phyloP scores from a whole-genome alignment of 768 basidiomycete species.

The Rhodotorula toruloides region DNA sequence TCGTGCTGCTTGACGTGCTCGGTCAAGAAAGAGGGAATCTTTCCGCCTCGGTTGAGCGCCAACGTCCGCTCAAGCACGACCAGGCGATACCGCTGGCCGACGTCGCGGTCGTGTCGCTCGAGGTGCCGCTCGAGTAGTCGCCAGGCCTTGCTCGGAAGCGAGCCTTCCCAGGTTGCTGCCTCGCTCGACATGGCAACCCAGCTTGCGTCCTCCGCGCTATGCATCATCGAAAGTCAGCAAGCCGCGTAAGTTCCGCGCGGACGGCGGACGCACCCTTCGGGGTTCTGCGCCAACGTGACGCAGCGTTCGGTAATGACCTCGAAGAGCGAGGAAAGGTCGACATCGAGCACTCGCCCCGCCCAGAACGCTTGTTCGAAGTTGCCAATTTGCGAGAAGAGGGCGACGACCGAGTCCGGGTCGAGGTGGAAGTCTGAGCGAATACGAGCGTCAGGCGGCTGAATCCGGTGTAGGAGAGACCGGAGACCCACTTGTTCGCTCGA shows the following conservation, averaged over 20 bases:
- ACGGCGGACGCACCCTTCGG: constrained; percentile 47
- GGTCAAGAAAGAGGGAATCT: constrained; percentile 77
- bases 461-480: neutral
- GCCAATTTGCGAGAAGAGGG: constrained; percentile 70
- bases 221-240: constrained; percentile 3
- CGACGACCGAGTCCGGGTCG: constrained; percentile 57
- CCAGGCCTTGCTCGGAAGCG: constrained; percentile 74
- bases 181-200: constrained; percentile 75
- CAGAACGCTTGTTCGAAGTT: constrained; percentile 73
- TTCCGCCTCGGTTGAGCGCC: constrained; percentile 55
- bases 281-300: constrained; percentile 57
- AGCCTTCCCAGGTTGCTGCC: constrained; percentile 75
- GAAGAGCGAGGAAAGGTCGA: constrained; percentile 85
- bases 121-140: constrained; percentile 76
- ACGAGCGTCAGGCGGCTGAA: neutral
- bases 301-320: constrained; percentile 70
- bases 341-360: constrained; percentile 65
- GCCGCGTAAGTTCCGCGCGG: neutral
- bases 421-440: constrained; percentile 43
- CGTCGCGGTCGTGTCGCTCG: constrained; percentile 66
- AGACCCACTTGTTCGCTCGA: constrained; percentile 58
- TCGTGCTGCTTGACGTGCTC: constrained; percentile 60
- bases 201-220: constrained; percentile 65
- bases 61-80: constrained; percentile 71
- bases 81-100: constrained; percentile 71